Evolutionary conservation across 768 basidiomycete species (phyloP).

Genomic region (Auricularia sp.): DNA sequence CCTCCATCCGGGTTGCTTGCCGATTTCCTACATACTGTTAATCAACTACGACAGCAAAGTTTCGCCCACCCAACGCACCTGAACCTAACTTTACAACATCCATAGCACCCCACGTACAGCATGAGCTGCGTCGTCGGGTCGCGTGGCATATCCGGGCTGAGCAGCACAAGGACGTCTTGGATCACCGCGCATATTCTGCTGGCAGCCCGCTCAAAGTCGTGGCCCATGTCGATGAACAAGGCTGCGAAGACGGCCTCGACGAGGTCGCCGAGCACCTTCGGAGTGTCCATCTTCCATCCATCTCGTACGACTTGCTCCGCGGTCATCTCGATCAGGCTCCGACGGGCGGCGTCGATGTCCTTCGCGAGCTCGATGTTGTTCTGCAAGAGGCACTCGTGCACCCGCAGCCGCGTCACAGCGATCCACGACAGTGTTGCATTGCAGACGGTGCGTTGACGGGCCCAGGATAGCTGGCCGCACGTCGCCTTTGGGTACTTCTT

Average conservation of each 20-base stretch:
- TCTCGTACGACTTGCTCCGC: constrained; percentile 52
- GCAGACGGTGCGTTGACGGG: constrained; percentile 64
- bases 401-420: constrained; percentile 49
- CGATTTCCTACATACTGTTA: constrained; percentile 20
- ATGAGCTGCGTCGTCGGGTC: constrained; percentile 69
- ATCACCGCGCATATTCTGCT: constrained; percentile 53
- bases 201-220: constrained; percentile 59
- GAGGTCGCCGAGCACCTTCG: constrained; percentile 76
- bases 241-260: constrained; percentile 81
- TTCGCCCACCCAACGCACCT: constrained; percentile 25
- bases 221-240: constrained; percentile 69
- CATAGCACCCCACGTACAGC: constrained; percentile 50
- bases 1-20: constrained; percentile 47
- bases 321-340: constrained; percentile 45
- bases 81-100: constrained; percentile 45
- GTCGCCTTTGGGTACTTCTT: constrained; percentile 59
- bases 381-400: constrained; percentile 64
- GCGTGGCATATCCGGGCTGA: constrained; percentile 48
- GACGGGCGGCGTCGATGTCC: constrained; percentile 53
- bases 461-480: constrained; percentile 66
- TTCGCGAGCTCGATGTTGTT: constrained; percentile 58
- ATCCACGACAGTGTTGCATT: constrained; percentile 61
- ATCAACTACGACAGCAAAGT: not conserved
- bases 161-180: constrained; percentile 50
- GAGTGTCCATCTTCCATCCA: constrained; percentile 78